These are phyloP conservation scores for Orbilia brochopaga DNA, from an alignment of 2,329 filamentous ascomycete genomes.

Conservation along the genomic window DNA sequence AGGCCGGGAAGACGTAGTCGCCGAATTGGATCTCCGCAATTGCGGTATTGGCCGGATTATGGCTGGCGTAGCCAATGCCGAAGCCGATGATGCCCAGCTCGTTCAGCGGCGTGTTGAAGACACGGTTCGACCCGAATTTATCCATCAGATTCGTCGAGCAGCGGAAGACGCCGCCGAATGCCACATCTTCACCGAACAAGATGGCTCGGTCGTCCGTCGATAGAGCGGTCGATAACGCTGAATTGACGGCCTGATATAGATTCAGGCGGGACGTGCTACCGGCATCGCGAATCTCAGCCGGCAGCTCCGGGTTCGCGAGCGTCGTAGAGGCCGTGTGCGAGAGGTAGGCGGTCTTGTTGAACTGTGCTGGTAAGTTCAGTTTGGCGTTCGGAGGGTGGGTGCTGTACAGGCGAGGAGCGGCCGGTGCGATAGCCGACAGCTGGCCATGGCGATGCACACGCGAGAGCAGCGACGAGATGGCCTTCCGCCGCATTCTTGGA, in stretches of 20 bases:
- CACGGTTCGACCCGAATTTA: constrained; percentile 82
- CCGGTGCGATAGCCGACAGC: constrained; percentile 6
- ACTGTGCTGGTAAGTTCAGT: constrained; percentile 88
- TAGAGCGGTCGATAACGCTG: constrained; percentile 81
- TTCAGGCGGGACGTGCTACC: constrained; percentile 84
- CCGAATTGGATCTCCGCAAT: constrained; percentile 96
- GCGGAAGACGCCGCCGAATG: constrained; percentile 94
- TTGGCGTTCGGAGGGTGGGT: constrained; percentile 47
- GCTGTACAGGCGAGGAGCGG: constrained; percentile 33
- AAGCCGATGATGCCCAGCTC: constrained; percentile 96
- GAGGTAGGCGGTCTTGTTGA: constrained; percentile 70
- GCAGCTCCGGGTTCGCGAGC: constrained; percentile 74
- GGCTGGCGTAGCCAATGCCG: constrained; percentile 80
- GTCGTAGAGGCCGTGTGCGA: constrained; percentile 74
- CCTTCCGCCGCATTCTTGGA: constrained; percentile 46
- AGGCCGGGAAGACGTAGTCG: constrained; percentile 90
- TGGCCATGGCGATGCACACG: constrained; percentile 22
- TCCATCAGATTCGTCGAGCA: constrained; percentile 90
- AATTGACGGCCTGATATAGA: constrained; percentile 91
- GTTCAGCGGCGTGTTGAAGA: constrained; percentile 94
- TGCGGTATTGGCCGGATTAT: constrained; percentile 74
- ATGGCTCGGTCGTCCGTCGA: constrained; percentile 83
- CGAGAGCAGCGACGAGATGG: constrained; percentile 22
- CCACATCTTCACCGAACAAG: constrained; percentile 94
- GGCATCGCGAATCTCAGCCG: constrained; percentile 68